Evolutionary conservation across 495 filamentous ascomycete species (phyloP), one percentile per base, ranked within the genome.

Genomic region (Annulohypoxylon nitens): DNA sequence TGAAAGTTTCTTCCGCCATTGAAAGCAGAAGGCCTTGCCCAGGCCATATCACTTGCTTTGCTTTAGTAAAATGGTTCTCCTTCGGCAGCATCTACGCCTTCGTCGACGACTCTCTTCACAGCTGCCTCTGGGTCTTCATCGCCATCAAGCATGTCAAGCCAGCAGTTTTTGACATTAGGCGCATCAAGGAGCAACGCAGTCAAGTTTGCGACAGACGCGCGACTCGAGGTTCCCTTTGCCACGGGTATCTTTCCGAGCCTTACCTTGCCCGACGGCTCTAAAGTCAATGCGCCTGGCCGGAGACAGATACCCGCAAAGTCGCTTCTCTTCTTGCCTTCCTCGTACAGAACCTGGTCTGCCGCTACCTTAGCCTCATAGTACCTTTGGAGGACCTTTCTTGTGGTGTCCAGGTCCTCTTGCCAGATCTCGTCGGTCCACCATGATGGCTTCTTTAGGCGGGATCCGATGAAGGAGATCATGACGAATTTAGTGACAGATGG

Each of bases 281-380:
- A 81, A 8, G 80, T 91, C 82, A 97, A 78, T 3, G 66, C 61
- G 0, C 91, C 92, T 0, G 93, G 93, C 9, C 93, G 86, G 43
- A 97, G 79, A 65, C 85, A 84, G 66, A 95, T 92, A 36, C 87
- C 90, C 68, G 87, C 86, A 79, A 93, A 89, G 2, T 82, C 70
- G 47, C 66, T 45, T 9, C 83, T 75, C 64, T 76, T 72, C 69
- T 84, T 83, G 39, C 84, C 73, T 6, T 86, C 82, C 7, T 87
- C 85, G 64, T 90, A 91, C 67, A 95, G 81, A 48, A 85, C 89
- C 79, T 93, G 89, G 77, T 97, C 93, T 0, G 92, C 92, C 11
- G 88, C 89, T 3, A 91, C 76, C 79, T 95, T 96, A 55, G 93
- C 93, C 60, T 90, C 83, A 74, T 88, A 90, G 79, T 96, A 96